Evolutionary conservation across 345 rosid genomes (phyloP).

Genomic region (Anacardium occidentale): DNA sequence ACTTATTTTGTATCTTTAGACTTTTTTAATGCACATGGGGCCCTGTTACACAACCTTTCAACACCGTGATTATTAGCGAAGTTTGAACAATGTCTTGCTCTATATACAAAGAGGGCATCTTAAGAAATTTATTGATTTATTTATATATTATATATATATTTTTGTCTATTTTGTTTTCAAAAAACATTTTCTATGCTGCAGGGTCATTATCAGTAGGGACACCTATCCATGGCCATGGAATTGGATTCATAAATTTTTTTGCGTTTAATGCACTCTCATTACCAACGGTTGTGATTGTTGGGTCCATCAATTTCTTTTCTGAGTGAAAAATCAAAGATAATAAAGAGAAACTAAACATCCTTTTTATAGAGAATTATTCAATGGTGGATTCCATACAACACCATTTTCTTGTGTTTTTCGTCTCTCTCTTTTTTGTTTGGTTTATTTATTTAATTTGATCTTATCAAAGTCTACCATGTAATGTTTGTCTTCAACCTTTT

Average conservation of each 20-base stretch:
- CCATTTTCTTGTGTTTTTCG: conserved; percentile 37
- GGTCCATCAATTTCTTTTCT: conserved; percentile 17
- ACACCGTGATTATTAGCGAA: not conserved
- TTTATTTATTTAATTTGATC: conserved; percentile 17
- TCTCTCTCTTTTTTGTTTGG: conserved; percentile 16
- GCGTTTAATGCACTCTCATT: conserved; percentile 12
- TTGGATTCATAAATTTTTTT: conserved; percentile 20
- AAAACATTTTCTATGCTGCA: not conserved
- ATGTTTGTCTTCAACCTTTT: conserved; percentile 28
- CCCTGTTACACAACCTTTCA: conserved; percentile 4
- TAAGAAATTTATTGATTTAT: no score
- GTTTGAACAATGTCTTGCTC: not conserved
- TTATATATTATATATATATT: not conserved
- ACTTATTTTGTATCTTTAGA: conserved; percentile 16
- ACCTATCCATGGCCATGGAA: conserved; percentile 20
- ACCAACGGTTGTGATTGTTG: conserved; percentile 28
- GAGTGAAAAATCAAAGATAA: not conserved
- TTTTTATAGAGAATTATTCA: conserved; percentile 31
- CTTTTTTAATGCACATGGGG: conserved; percentile 5
- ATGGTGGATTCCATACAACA: conserved; percentile 35
- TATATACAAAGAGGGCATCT: not conserved
- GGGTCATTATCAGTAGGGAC: conserved; percentile 24
- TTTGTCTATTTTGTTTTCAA: conserved; percentile 5
- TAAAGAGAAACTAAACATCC: not conserved
- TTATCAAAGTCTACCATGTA: conserved; percentile 20